Conservation (phyloP, 2,329 filamentous ascomycete species). For the Simplicillium aogashimaense region DNA sequence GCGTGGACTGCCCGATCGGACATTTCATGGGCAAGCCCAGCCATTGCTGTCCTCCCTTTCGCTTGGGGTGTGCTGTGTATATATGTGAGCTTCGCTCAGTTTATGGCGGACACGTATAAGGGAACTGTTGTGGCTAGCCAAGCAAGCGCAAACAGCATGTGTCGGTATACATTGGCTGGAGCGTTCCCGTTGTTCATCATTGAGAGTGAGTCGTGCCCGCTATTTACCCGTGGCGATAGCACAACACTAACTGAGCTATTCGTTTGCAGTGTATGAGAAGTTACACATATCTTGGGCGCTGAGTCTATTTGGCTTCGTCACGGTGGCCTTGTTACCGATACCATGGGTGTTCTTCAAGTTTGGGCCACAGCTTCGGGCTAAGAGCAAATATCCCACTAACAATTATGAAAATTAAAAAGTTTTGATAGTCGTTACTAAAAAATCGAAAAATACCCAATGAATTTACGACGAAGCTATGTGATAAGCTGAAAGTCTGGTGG, state of each 20-base stretch:
- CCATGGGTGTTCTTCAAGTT: slow-evolving; percentile 34
- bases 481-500: no score
- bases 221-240: neutral
- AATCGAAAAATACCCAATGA: no score
- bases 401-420: neutral
- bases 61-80: slow-evolving; percentile 40
- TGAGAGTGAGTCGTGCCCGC: slow-evolving; percentile 20
- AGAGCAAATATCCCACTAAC: slow-evolving; percentile 10
- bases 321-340: slow-evolving; percentile 27
- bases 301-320: slow-evolving; percentile 27
- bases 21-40: slow-evolving; percentile 10
- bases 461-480: no score
- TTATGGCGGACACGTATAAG: slow-evolving; percentile 40
- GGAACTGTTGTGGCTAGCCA: slow-evolving; percentile 39
- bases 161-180: slow-evolving; percentile 36
- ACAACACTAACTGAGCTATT: neutral
- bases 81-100: slow-evolving; percentile 32
- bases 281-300: slow-evolving; percentile 27
- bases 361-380: slow-evolving; percentile 22
- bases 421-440: no score
- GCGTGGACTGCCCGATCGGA: slow-evolving; percentile 2
- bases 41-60: slow-evolving; percentile 26
- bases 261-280: slow-evolving; percentile 19
- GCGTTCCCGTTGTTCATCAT: slow-evolving; percentile 44
- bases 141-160: slow-evolving; percentile 40